Evolutionary conservation across 306 rosid species (phyloP), one percentile per base, ranked within the genome.

Genomic region (Trichosanthes cucumerina): DNA sequence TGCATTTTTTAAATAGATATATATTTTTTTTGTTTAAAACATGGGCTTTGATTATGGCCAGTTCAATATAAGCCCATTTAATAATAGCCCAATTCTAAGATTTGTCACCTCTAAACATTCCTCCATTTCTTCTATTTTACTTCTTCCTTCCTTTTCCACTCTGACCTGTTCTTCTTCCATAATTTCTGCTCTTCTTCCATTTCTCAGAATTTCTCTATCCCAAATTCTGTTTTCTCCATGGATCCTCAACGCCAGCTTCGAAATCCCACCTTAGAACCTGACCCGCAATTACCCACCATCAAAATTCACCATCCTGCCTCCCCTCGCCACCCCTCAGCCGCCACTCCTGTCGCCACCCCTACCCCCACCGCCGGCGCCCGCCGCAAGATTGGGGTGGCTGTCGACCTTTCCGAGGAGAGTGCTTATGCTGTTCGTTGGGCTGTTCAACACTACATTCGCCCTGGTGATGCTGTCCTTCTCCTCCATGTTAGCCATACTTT

Each of bases 391-490:
- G 99, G 99, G 16, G 98, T 92, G 0, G 99, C 99, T 24, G 98
- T 92, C 3, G 98, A 92, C 86, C 96, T 96, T 81, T 91, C 97
- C 76, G 99, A 88, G 75, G 99, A 96, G 84, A 88, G 93, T 64
- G 99, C 99, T 9, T 91, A 84, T 86, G 99, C 99, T 10, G 98
- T 96, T 10, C 90, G 81, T 81, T 96, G 99, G 99, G 97, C 99
- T 12, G 99, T 96, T 11, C 88, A 91, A 56, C 88, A 96, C 84
- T 96, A 96, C 83, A 85, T 96, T 80, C 96, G 99, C 1, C 99
- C 99, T 4, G 99, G 97, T 0, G 99, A 95, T 69, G 99, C 97
- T 31, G 99, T 92, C 18, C 88, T 95, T 69, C 97, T 95, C 85
- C 97, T 95, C 86, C 99, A 95, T 80, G 99, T 95, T 21, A 92